Conservation (phyloP, 768 basidiomycete genomes). For the Tylopilus intermedius region DNA sequence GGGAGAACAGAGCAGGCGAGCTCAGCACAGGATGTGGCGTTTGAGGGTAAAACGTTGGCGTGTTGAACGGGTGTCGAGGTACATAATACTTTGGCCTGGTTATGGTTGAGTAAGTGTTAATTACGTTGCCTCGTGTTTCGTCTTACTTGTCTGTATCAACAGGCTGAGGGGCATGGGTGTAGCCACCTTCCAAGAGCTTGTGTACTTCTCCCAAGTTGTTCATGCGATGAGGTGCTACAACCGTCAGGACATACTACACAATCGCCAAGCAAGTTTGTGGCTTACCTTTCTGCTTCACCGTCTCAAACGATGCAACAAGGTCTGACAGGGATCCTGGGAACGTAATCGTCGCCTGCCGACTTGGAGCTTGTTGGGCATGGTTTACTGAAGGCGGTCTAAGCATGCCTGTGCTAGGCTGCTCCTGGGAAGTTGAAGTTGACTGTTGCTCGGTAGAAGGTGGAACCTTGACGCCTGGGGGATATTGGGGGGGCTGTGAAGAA, state of each 20-base stretch:
- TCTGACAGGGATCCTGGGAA: conserved; percentile 88
- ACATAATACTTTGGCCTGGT: conserved; percentile 93
- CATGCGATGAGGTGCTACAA: conserved; percentile 70
- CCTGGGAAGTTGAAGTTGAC: conserved; percentile 20
- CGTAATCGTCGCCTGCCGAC: conserved; percentile 41
- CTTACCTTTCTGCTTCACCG: conserved; percentile 92
- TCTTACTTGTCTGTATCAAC: conserved; percentile 94
- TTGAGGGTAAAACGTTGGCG: conserved; percentile 95
- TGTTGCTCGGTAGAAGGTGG: conserved; percentile 41
- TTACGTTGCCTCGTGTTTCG: conserved; percentile 10
- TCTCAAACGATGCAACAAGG: conserved; percentile 91
- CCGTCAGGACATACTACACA: conserved; percentile 1
- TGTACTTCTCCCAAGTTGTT: conserved; percentile 86
- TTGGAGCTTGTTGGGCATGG: conserved; percentile 39
- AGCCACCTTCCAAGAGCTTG: conserved; percentile 90
- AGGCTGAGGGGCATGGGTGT: conserved; percentile 83
- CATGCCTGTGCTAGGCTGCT: conserved; percentile 36
- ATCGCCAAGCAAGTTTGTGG: background rate
- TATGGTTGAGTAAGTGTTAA: conserved; percentile 5
- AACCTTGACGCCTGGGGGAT: conserved; percentile 67
- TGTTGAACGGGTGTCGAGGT: conserved; percentile 85
- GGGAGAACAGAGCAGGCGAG: conserved; percentile 79
- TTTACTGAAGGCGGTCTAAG: conserved; percentile 53
- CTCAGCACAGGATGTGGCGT: conserved; percentile 73
- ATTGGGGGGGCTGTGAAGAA: conserved; percentile 41